These are phyloP conservation scores for Chaetomium olivaceum DNA, from an alignment of 2,329 filamentous ascomycete genomes.

Conservation along the genomic window DNA sequence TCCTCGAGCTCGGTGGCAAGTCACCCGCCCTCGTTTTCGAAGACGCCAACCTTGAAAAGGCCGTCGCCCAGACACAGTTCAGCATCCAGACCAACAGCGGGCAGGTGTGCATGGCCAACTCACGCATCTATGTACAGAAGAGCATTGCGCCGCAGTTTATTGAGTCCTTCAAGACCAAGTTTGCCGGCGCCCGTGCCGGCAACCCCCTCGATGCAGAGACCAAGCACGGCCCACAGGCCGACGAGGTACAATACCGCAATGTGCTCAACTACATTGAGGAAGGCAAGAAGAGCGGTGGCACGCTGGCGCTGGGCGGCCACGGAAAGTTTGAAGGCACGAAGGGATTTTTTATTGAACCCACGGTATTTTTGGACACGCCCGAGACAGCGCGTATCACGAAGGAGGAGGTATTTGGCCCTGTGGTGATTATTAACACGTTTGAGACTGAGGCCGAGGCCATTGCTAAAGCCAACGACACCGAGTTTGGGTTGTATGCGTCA, in stretches of 20 bases:
- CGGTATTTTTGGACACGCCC: slow-evolving; percentile 47
- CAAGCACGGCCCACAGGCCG: slow-evolving; percentile 50
- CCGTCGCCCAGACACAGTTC: slow-evolving; percentile 53
- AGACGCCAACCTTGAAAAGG: slow-evolving; percentile 64
- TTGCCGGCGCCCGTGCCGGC: slow-evolving; percentile 42
- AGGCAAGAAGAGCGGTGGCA: slow-evolving; percentile 44
- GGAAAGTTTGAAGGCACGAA: slow-evolving; percentile 35
- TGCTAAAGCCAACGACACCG: slow-evolving; percentile 55
- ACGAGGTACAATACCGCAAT: slow-evolving; percentile 51
- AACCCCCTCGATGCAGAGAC: slow-evolving; percentile 40
- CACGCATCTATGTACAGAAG: slow-evolving; percentile 58
- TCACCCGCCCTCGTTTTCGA: slow-evolving; percentile 64
- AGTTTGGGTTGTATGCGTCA: slow-evolving; percentile 57
- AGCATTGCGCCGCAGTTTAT: slow-evolving; percentile 58
- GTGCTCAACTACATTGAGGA: slow-evolving; percentile 49
- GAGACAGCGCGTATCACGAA: slow-evolving; percentile 52
- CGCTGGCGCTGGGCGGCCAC: slow-evolving; percentile 37
- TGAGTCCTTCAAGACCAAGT: slow-evolving; percentile 53
- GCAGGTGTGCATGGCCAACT: slow-evolving; percentile 62
- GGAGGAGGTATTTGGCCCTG: slow-evolving; percentile 66
- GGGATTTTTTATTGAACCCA: slow-evolving; percentile 48
- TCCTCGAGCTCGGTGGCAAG: slow-evolving; percentile 69
- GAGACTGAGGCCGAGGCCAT: slow-evolving; percentile 58
- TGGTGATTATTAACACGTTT: slow-evolving; percentile 60
- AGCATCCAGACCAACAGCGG: slow-evolving; percentile 56